These are phyloP conservation scores for Hypocrella siamensis DNA, from an alignment of 2,329 filamentous ascomycete genomes.

Conservation along the genomic window DNA sequence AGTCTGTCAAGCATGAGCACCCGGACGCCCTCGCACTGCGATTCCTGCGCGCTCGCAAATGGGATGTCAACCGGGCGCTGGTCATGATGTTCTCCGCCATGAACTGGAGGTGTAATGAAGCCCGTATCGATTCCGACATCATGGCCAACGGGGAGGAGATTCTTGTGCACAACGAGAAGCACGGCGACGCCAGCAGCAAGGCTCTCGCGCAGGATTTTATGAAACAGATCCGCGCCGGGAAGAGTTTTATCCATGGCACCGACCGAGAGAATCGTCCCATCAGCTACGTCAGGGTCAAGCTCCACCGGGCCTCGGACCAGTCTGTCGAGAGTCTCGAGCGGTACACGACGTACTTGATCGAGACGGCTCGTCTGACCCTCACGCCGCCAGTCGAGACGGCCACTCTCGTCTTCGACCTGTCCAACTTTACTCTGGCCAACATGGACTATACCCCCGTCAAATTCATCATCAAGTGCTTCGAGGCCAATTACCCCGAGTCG, in stretches of 20 bases:
- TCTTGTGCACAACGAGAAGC: slow-evolving; percentile 13
- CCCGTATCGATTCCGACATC: slow-evolving; percentile 15
- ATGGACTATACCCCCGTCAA: slow-evolving; percentile 67
- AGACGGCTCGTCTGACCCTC: slow-evolving; percentile 11
- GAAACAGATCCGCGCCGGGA: slow-evolving; percentile 19
- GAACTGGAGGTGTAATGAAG: slow-evolving; percentile 19
- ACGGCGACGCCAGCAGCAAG: slow-evolving; percentile 5
- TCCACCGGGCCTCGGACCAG: slow-evolving; percentile 16
- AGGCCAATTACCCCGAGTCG: slow-evolving; percentile 64
- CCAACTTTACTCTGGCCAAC: slow-evolving; percentile 52
- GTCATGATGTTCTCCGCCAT: slow-evolving; percentile 21
- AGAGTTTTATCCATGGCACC: slow-evolving; percentile 20
- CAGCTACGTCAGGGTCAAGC: slow-evolving; percentile 18
- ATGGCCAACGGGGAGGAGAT: slow-evolving; percentile 17
- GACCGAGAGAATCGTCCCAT: slow-evolving; percentile 20
- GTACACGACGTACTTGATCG: slow-evolving; percentile 23
- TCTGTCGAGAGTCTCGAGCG: slow-evolving; percentile 18
- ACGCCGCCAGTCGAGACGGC: slow-evolving; percentile 7
- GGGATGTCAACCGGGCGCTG: slow-evolving; percentile 21
- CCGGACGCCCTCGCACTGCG: slow-evolving; percentile 23
- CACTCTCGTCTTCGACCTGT: slow-evolving; percentile 56
- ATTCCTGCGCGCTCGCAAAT: slow-evolving; percentile 23
- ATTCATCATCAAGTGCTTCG: slow-evolving; percentile 67
- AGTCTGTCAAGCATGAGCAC: slow-evolving; percentile 11
- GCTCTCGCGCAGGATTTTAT: slow-evolving; percentile 12